Evolutionary conservation across 2,329 filamentous ascomycete species (phyloP), one percentile per base, ranked within the genome.

Genomic region (Paraphoma chrysanthemicola): DNA sequence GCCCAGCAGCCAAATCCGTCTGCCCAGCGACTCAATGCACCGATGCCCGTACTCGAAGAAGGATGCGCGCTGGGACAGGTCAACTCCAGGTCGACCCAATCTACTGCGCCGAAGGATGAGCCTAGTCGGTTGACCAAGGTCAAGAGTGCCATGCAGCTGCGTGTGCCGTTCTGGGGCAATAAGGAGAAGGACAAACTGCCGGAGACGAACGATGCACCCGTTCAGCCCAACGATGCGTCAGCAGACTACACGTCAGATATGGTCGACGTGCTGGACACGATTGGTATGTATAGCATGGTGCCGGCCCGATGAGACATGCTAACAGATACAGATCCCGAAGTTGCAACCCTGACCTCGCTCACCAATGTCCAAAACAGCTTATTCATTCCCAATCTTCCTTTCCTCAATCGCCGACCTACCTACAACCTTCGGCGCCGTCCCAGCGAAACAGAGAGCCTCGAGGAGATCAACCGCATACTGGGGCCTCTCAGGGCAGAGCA

Each of bases 341-440:
- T 96, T 3, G 87, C 91, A 36, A 92, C 92, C 0, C 80, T 96
- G 3, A 92, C 91, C 0, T 94, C 91, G 12, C 84, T 96, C 9
- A 96, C 91, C 43, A 96, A 96, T 68, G 88, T 96, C 17, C 92
- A 96, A 69, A 96, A 96, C 73, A 95, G 92, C 0, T 85, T 96
- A 9, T 96, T 96, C 76, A 81, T 96, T 1, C 92, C 92, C 0
- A 89, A 93, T 62, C 81, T 96, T n/a, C 92, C 92, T 41, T 87
- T 87, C 66, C 66, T 96, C 48, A 95, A 96, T 69, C 85, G 92
- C 47, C 83, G 88, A 57, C 91, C 92, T 1, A 93, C 91, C 0
- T 96, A 95, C 73, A 86, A 86, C 42, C 81, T 95, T 7, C 88
- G 88, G 6, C 83, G 84, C 36, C 79, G 70, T 28, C 77, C 75